phyloP scores from a whole-genome alignment of 148 eudicot species.

The Gaultheria prostrata region DNA sequence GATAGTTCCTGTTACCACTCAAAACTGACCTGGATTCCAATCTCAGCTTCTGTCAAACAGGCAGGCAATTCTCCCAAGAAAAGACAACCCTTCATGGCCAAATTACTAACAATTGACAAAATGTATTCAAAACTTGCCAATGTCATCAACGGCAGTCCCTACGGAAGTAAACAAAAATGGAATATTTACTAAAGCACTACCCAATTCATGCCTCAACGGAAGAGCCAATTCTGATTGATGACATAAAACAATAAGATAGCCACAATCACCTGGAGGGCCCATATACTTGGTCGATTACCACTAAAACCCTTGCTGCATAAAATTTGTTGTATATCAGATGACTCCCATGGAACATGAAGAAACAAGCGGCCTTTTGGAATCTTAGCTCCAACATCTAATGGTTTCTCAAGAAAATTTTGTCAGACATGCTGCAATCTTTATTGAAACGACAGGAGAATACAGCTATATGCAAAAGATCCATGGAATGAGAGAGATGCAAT shows the following conservation, averaged over 20 bases:
- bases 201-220: neutral
- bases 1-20: slow-evolving; percentile 9
- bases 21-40: slow-evolving; percentile 47
- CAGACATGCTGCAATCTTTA: slow-evolving; percentile 13
- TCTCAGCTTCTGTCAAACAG: slow-evolving; percentile 47
- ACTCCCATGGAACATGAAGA: slow-evolving; percentile 62
- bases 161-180: slow-evolving; percentile 15
- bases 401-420: slow-evolving; percentile 27
- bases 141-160: slow-evolving; percentile 76
- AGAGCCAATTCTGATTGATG: neutral
- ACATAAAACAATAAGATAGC: neutral
- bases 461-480: neutral
- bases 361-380: slow-evolving; percentile 62
- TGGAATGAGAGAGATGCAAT: neutral
- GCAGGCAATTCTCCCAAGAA: slow-evolving; percentile 75
- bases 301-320: slow-evolving; percentile 60
- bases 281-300: slow-evolving; percentile 76
- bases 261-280: slow-evolving; percentile 69
- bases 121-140: slow-evolving; percentile 52
- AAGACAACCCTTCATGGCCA: slow-evolving; percentile 74
- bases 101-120: slow-evolving; percentile 43
- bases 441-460: neutral
- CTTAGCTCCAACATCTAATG: slow-evolving; percentile 72
- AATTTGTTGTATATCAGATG: slow-evolving; percentile 45
- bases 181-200: neutral